These are phyloP conservation scores for Phytophthora tentaculata DNA, from an alignment of 352 stramenopile genomes.

Conservation along the genomic window DNA sequence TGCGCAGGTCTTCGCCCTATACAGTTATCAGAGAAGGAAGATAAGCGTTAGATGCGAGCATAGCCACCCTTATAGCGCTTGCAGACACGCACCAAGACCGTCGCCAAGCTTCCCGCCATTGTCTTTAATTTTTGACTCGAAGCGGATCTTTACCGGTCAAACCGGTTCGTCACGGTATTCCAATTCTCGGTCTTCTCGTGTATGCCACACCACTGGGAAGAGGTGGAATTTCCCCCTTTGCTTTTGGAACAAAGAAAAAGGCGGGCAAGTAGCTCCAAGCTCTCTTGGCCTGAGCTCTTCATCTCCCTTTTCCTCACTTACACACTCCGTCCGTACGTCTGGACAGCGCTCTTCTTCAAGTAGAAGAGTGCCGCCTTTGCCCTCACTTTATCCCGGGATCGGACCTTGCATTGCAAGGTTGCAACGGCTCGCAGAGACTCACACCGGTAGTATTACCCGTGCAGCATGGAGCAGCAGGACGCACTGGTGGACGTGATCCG, in stretches of 20 bases:
- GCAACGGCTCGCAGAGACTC: conserved; percentile 15
- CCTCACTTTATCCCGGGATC: conserved; percentile 34
- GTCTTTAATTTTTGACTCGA: conserved; percentile 1
- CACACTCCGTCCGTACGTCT: conserved; percentile 7
- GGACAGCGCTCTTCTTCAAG: conserved; percentile 3
- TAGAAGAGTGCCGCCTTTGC: conserved; percentile 25
- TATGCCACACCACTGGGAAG: not conserved
- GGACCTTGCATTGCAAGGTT: too few species aligned
- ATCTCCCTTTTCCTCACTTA: conserved; percentile 8
- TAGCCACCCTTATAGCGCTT: not conserved
- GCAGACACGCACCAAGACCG: conserved; percentile 58
- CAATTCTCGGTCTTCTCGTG: not conserved
- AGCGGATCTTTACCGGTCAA: conserved; percentile 3
- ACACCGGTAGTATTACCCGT: conserved; percentile 6
- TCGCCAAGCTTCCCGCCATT: conserved; percentile 38
- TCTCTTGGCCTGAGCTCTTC: not conserved
- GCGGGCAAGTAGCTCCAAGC: not conserved
- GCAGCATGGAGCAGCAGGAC: conserved; percentile 64
- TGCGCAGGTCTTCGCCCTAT: conserved; percentile 64
- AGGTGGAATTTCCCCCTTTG: conserved; percentile 3
- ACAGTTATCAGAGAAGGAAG: conserved; percentile 1
- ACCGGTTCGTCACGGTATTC: not conserved
- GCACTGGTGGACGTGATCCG: conserved; percentile 80
- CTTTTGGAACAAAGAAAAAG: conserved; percentile 1
- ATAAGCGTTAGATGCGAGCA: not conserved